These are phyloP conservation scores for Cercophora sp. DNA, from an alignment of 495 filamentous ascomycete species.

Conservation along the genomic window DNA sequence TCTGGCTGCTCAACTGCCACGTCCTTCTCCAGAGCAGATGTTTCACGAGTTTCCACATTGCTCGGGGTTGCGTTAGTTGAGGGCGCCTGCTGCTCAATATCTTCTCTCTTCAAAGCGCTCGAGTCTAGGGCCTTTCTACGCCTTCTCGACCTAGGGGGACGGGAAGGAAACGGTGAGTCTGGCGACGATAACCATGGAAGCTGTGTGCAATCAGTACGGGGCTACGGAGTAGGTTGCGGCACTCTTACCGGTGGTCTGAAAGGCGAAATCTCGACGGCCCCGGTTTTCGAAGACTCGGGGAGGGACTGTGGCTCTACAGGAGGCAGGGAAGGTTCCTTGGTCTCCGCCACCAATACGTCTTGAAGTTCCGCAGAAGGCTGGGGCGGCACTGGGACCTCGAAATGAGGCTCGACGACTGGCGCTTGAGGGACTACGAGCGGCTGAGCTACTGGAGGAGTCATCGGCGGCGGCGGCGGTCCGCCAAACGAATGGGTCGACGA, in stretches of 20 bases:
- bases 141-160: conserved; percentile 32
- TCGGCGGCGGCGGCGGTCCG: conserved; percentile 32
- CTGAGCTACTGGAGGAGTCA: conserved; percentile 33
- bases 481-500: conserved; percentile 35
- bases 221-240: background rate
- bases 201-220: conserved; percentile 35
- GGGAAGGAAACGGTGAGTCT: conserved; percentile 60
- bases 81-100: too few species aligned
- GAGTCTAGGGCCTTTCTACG: too few species aligned
- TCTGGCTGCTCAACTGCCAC: conserved; percentile 30
- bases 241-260: conserved; percentile 65
- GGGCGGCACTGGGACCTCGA: conserved; percentile 6
- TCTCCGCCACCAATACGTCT: too few species aligned
- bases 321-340: too few species aligned
- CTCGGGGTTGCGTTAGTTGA: too few species aligned
- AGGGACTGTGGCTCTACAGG: background rate
- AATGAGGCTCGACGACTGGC: background rate
- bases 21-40: conserved; percentile 28
- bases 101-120: too few species aligned
- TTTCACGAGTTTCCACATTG: too few species aligned
- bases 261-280: too few species aligned
- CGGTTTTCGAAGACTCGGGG: background rate
- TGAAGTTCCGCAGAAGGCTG: too few species aligned
- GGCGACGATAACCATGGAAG: conserved; percentile 81
- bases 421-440: background rate